Evolutionary conservation across 257 asterid species (phyloP).

Genomic region (Penstemon newberryi): DNA sequence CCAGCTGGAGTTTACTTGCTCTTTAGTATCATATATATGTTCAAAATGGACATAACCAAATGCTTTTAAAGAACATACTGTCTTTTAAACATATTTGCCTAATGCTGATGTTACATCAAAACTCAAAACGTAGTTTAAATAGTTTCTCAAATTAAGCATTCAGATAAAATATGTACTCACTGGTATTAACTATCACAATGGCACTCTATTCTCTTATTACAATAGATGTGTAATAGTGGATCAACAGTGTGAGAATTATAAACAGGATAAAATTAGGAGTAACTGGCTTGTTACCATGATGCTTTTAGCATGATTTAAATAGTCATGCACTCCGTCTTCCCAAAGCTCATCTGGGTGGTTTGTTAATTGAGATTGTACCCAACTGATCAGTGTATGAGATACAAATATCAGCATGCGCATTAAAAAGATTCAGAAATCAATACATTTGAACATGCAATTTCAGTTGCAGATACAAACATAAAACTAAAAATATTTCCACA

Average conservation of each 20-base stretch:
- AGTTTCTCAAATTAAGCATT: neutral
- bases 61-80: neutral
- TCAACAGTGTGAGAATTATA: neutral
- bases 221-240: neutral
- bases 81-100: conserved; percentile 3
- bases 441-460: neutral
- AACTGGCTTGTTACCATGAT: conserved; percentile 60
- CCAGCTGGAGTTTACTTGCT: neutral
- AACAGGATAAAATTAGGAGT: conserved; percentile 1
- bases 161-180: neutral
- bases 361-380: conserved; percentile 80
- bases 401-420: conserved; percentile 23
- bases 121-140: neutral
- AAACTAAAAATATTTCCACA: neutral
- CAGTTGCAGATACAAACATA: conserved; percentile 7
- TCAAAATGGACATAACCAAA: neutral
- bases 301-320: conserved; percentile 71
- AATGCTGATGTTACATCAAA: neutral
- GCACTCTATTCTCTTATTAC: neutral
- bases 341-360: conserved; percentile 98
- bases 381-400: conserved; percentile 51
- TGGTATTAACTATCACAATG: neutral
- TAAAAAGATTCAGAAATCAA: neutral
- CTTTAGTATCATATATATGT: neutral
- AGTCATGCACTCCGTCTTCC: conserved; percentile 94